phyloP scores from a whole-genome alignment of 805 yeast species.

The Suhomyces xylopsoci region DNA sequence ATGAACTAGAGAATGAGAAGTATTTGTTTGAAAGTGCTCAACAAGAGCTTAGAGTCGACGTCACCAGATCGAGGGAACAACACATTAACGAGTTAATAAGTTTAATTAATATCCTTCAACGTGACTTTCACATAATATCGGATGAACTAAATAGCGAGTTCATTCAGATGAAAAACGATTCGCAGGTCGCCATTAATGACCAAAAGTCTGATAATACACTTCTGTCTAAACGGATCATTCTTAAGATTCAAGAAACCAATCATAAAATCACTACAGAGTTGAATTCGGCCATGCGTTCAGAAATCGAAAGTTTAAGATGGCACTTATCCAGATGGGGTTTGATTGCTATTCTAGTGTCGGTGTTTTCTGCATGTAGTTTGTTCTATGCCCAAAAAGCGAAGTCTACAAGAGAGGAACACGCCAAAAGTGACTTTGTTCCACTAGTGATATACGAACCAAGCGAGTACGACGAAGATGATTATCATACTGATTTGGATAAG shows the following conservation, averaged over 20 bases:
- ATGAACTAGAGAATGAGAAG: constrained; percentile 81
- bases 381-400: constrained; percentile 47
- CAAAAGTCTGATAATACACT: constrained; percentile 82
- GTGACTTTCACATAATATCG: constrained; percentile 67
- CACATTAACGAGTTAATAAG: constrained; percentile 66
- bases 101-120: constrained; percentile 63
- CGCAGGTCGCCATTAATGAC: constrained; percentile 80
- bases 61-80: constrained; percentile 65
- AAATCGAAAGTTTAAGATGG: constrained; percentile 90
- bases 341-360: constrained; percentile 65
- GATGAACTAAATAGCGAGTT: constrained; percentile 71
- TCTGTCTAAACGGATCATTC: constrained; percentile 62
- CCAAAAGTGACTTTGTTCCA: constrained; percentile 38
- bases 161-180: constrained; percentile 62
- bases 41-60: constrained; percentile 77
- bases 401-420: constrained; percentile 16
- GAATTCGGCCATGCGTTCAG: constrained; percentile 77
- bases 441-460: constrained; percentile 45
- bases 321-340: constrained; percentile 87
- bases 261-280: constrained; percentile 82
- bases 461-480: constrained; percentile 53
- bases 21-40: constrained; percentile 91
- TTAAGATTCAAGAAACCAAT: constrained; percentile 75
- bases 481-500: constrained; percentile 53
- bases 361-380: constrained; percentile 50